Evolutionary conservation across 768 basidiomycete species (phyloP).

Genomic region (Tylopilus rubrobrunneus): DNA sequence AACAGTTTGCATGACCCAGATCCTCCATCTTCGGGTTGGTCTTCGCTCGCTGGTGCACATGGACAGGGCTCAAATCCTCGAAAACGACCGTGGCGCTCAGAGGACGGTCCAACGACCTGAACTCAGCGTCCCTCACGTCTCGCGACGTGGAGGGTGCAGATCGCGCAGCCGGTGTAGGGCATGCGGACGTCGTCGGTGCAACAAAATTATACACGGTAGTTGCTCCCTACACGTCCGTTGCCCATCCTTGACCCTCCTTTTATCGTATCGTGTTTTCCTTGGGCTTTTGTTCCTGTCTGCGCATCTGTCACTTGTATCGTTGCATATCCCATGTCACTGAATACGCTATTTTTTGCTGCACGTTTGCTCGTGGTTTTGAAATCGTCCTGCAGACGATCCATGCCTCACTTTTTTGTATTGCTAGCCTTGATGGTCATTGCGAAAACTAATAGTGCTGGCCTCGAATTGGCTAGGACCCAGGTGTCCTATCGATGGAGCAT

Average conservation of each 20-base stretch:
- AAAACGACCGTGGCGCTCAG: constrained; percentile 28
- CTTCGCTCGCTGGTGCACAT: constrained; percentile 27
- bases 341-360: neutral
- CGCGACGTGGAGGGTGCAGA: neutral
- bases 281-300: neutral
- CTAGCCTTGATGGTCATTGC: neutral
- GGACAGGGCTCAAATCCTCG: constrained; percentile 17
- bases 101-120: constrained; percentile 21
- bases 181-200: neutral
- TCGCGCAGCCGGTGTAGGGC: neutral
- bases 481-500: too few species aligned
- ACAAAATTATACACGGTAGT: neutral
- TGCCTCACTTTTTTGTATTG: neutral
- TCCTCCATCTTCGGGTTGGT: constrained; percentile 23
- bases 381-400: neutral
- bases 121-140: neutral
- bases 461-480: too few species aligned
- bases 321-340: neutral
- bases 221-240: neutral
- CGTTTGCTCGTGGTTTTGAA: neutral
- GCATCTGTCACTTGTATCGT: neutral
- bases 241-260: neutral
- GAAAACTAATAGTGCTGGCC: too few species aligned
- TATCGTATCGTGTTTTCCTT: neutral
- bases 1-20: constrained; percentile 18